Percentiles rank a stretch among this genome's conserved stretches.
These are phyloP conservation scores for Tanacetum coccineum DNA, from an alignment of 129 eudicot species.

Conservation along the genomic window DNA sequence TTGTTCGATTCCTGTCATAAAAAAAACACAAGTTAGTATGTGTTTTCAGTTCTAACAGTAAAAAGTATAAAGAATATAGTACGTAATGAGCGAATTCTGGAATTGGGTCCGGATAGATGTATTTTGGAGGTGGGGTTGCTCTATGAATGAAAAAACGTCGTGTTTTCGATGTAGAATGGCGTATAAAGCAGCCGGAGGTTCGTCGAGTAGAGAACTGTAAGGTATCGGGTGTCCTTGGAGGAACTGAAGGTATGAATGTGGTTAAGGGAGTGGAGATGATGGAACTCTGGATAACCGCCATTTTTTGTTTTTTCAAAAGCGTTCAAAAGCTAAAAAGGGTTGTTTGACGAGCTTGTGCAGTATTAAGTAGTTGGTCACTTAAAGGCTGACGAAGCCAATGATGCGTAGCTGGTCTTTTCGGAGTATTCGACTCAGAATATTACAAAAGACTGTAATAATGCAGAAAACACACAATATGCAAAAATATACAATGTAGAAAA, in stretches of 20 bases:
- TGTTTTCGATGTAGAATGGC: constrained; percentile 16
- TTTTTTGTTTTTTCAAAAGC: constrained; percentile 12
- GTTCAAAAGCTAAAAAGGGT: no score
- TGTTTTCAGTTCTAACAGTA: not conserved
- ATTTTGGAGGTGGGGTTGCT: constrained; percentile 39
- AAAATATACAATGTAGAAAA: no score
- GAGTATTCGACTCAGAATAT: no score
- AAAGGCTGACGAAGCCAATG: no score
- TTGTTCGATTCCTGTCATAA: constrained; percentile 48
- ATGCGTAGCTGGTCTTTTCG: no score
- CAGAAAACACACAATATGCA: no score
- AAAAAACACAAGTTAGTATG: not conserved
- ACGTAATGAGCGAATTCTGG: constrained; percentile 62
- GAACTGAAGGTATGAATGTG: constrained; percentile 13
- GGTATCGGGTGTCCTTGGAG: constrained; percentile 33
- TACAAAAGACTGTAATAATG: no score
- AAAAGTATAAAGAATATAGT: not conserved
- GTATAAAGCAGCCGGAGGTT: constrained; percentile 29
- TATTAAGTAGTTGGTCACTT: no score
- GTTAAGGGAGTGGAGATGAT: constrained; percentile 20
- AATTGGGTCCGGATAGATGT: constrained; percentile 62
- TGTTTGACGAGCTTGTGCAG: no score
- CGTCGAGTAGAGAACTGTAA: constrained; percentile 15
- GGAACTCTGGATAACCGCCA: constrained; percentile 35
- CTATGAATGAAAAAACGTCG: constrained; percentile 10